These are phyloP conservation scores for Scutellaria galericulata DNA, from an alignment of 257 asterid genomes.

Conservation along the genomic window DNA sequence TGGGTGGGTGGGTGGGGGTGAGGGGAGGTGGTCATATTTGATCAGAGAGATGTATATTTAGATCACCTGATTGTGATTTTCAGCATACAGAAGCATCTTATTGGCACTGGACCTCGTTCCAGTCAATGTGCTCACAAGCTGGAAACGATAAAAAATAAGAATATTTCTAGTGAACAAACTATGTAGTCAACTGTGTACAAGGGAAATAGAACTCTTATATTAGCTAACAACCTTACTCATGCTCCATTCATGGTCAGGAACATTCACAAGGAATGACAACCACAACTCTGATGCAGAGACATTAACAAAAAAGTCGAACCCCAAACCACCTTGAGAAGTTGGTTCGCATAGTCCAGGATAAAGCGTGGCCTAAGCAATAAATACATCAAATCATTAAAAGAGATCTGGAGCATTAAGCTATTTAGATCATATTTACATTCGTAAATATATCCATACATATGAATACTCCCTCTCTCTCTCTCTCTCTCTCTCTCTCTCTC, in stretches of 20 bases:
- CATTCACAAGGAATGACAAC: slow-evolving; percentile 70
- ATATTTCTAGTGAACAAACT: slow-evolving; percentile 24
- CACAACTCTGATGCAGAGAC: slow-evolving; percentile 92
- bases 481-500: no score
- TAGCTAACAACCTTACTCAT: slow-evolving; percentile 80
- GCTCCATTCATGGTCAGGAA: slow-evolving; percentile 90
- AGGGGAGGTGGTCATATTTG: background rate
- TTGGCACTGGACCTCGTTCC: slow-evolving; percentile 60
- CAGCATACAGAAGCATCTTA: slow-evolving; percentile 91
- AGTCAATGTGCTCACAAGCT: slow-evolving; percentile 75
- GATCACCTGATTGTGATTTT: slow-evolving; percentile 94
- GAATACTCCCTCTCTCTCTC: no score
- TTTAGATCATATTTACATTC: background rate
- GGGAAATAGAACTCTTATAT: slow-evolving; percentile 26
- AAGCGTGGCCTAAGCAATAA: slow-evolving; percentile 68
- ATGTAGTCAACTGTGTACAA: slow-evolving; percentile 25
- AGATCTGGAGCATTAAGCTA: slow-evolving; percentile 24
- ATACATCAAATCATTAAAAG: slow-evolving; percentile 32
- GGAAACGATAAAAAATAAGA: slow-evolving; percentile 36
- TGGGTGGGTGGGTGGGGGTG: background rate
- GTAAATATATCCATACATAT: background rate
- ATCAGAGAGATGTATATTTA: slow-evolving; percentile 22
- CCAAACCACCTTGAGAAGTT: slow-evolving; percentile 92
- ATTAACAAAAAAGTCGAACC: slow-evolving; percentile 90
- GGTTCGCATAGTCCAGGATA: slow-evolving; percentile 97